Evolutionary conservation across 108 stramenopile species (phyloP).

Genomic region (Nannochloropsis salina): DNA sequence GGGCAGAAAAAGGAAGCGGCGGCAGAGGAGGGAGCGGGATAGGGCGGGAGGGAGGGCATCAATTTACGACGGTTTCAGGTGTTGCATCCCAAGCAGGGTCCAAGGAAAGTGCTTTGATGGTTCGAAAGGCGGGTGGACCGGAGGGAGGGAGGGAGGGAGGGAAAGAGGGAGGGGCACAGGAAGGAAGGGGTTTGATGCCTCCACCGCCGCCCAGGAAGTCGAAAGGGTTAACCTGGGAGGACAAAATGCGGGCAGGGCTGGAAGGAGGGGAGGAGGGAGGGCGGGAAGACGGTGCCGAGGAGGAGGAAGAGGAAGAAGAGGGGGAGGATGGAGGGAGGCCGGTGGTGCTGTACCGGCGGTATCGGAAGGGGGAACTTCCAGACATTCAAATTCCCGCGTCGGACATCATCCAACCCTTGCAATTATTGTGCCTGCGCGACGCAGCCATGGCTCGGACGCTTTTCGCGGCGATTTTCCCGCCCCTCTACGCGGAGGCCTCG

Average conservation of each 20-base stretch:
- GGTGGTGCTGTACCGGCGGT: conserved; percentile 53
- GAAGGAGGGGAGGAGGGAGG: neutral
- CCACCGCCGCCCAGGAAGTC: neutral
- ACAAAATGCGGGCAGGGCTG: neutral
- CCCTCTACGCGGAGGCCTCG: neutral
- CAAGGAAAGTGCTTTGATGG: neutral
- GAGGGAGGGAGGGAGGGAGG: neutral
- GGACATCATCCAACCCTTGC: conserved; percentile 50
- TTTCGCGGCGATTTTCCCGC: conserved; percentile 39
- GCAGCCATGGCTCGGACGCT: conserved; percentile 38
- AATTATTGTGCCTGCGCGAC: conserved; percentile 49
- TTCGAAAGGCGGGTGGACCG: neutral
- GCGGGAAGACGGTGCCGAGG: neutral
- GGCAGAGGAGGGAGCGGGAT: conserved; percentile 13
- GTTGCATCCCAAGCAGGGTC: neutral
- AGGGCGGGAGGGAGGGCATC: neutral
- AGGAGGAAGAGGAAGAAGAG: neutral
- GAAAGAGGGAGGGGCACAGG: neutral
- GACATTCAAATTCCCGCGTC: conserved; percentile 52
- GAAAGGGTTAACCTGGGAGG: neutral
- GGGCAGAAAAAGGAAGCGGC: neutral
- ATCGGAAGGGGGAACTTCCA: conserved; percentile 53
- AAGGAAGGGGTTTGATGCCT: neutral
- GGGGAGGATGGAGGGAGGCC: conserved; percentile 35
- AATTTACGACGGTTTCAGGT: neutral